Evolutionary conservation across 495 filamentous ascomycete genomes (phyloP), one percentile per base, ranked within the genome.

Genomic region (Xylaria telfairii): DNA sequence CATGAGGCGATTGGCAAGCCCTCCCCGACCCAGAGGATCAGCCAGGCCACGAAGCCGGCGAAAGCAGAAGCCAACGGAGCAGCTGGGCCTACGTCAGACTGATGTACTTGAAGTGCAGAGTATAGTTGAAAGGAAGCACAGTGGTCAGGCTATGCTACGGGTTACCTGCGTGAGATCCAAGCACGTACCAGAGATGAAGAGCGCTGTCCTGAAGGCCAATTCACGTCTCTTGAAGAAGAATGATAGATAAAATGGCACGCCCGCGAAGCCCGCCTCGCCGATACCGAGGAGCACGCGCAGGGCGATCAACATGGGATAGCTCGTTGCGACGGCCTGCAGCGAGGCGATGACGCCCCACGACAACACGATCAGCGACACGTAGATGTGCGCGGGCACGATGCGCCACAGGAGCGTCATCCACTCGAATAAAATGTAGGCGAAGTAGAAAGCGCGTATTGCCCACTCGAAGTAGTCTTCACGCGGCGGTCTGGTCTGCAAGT

Each of bases 191-290:
- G 91, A 90, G 3, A 97, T 83, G 78, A 95, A 96, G n/a, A 95
- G 81, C 65, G 92, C 94, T 13, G 89, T 91, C 15, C 94, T 86
- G 24, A 96, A 86, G 26, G 93, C 94, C 9, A 97, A 81, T 78
- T 96, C 93, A 84, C 92, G 83, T 21, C 93, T 84, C 70, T 91
- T 90, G 75, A 94, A 97, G 83, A 97, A 97, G 78, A 95, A 95
- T 0, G 90, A 92, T 0, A 97, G 82, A 37, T 95, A 88, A 68
- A 92, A 94, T 0, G 92, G 92, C 41, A 94, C 86, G n/a, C 89
- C 89, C 7, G 92, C 91, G 71, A 93, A 96, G 1, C 88, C 92
- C 6, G 89, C 89, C 80, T 95, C 93, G 49, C 88, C 87, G 4
- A 89, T 86, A n/a, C 92, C 92, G 21, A 95, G 83, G 6, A 94